These are phyloP conservation scores for Torrubiellomyces zombiae DNA, from an alignment of 2,329 filamentous ascomycete genomes.

Conservation along the genomic window DNA sequence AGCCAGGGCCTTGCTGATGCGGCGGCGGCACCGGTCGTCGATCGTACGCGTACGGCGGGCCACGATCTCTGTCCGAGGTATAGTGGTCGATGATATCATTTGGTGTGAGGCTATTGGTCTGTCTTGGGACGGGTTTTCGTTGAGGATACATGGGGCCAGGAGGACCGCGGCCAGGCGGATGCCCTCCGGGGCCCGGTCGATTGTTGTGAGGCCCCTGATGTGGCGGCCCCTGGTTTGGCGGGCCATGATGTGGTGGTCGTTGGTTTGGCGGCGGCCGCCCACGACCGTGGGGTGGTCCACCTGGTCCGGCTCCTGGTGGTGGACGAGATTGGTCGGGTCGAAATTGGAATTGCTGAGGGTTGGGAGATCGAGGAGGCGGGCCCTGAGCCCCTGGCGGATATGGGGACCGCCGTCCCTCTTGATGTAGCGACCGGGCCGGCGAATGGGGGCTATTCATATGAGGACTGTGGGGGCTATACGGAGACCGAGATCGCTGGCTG, in stretches of 20 bases:
- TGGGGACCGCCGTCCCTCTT: conserved; percentile 15
- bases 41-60: conserved; percentile 4
- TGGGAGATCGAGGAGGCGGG: conserved; percentile 11
- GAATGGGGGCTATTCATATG: conserved; percentile 15
- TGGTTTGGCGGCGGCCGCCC: conserved; percentile 7
- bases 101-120: conserved; percentile 14
- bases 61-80: conserved; percentile 11
- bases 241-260: conserved; percentile 5
- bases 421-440: no score
- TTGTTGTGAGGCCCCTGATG: conserved; percentile 8
- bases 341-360: conserved; percentile 12
- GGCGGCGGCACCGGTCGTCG: conserved; percentile 6
- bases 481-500: conserved; percentile 26
- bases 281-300: conserved; percentile 8
- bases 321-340: conserved; percentile 9
- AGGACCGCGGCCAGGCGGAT: conserved; percentile 8
- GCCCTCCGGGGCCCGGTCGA: conserved; percentile 12
- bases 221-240: conserved; percentile 5
- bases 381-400: conserved; percentile 11
- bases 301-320: conserved; percentile 3
- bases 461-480: conserved; percentile 19
- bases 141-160: conserved; percentile 9
- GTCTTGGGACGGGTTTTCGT: conserved; percentile 13
- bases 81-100: conserved; percentile 24
- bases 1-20: conserved; percentile 12